A percentile compares a stretch with the other conserved stretches of the same genome.
These are phyloP conservation scores for Candida schatavii DNA, from an alignment of 805 yeast species.

Conservation along the genomic window DNA sequence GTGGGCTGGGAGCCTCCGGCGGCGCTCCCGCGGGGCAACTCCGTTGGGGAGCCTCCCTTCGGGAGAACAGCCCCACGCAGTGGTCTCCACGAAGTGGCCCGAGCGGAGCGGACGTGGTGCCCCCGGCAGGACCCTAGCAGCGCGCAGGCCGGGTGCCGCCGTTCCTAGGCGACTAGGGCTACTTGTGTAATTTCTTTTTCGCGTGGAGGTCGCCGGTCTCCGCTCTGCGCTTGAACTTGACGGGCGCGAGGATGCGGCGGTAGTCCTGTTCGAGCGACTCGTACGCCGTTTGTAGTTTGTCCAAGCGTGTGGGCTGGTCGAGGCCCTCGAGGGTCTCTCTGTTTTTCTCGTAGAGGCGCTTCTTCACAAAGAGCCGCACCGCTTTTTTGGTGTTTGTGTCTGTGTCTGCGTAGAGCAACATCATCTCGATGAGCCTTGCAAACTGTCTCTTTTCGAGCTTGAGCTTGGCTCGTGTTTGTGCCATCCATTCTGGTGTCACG, in stretches of 20 bases:
- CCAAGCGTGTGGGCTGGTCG: slow-evolving; percentile 60
- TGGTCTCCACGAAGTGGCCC: too few relatives aligned
- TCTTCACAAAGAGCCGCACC: slow-evolving; percentile 64
- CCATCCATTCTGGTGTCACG: slow-evolving; percentile 38
- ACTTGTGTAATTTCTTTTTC: slow-evolving; percentile 3
- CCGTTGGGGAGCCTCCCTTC: not conserved
- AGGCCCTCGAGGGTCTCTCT: slow-evolving; percentile 70
- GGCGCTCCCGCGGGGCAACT: too few relatives aligned
- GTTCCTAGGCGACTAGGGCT: too few relatives aligned
- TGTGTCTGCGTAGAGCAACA: slow-evolving; percentile 43
- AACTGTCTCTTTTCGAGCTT: slow-evolving; percentile 81
- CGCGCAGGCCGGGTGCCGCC: too few relatives aligned
- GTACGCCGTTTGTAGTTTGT: slow-evolving; percentile 75
- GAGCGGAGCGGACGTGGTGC: too few relatives aligned
- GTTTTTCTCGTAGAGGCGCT: slow-evolving; percentile 74
- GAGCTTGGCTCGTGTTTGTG: slow-evolving; percentile 30
- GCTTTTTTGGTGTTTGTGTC: slow-evolving; percentile 29
- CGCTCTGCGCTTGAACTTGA: slow-evolving; percentile 21
- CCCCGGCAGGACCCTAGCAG: too few relatives aligned
- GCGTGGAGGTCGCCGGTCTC: slow-evolving; percentile 1
- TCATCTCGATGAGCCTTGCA: slow-evolving; percentile 74
- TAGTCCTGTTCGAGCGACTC: slow-evolving; percentile 70
- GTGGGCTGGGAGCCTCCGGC: too few relatives aligned
- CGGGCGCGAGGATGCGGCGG: slow-evolving; percentile 47
- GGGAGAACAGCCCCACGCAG: not conserved